Base-by-base conservation (phyloP, 2,329 filamentous ascomycete genomes). In the Ascosphaera pollenicola region DNA sequence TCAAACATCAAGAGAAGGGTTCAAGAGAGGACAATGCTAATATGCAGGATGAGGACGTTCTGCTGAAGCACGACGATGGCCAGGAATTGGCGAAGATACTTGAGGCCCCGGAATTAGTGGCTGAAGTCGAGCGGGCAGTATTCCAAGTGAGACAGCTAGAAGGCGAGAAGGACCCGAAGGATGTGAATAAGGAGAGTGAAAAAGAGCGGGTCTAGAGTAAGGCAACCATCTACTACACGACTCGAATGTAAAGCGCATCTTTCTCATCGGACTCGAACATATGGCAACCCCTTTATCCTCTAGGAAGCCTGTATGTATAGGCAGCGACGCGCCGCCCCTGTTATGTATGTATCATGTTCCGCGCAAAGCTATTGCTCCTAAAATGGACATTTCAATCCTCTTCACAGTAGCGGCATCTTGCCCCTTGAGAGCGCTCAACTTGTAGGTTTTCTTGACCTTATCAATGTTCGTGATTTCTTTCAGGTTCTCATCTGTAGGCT, bases 401-500 rank as follows among this genome's bases (percentile, higher is more conserved):
- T 28, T 41, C 11, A 17, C 17, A 31, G 13, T 15, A n/a, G n/a
- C 24, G 21, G n/a, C 8, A 13, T 36, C 35, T 61, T 41, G 54
- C 60, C 49, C 61, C 65, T 32, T 57, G n/a, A 71, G 53, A 6
- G 67, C 64, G 44, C 78, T 78, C 21, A 94, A 59, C 55, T 92
- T 92, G 59, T 94, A 94, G 45, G 81, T 74, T 59, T 92, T 94
- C 51, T 71, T 73, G 24, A 94, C 69, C 51, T 74, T 77, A 17
- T 62, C 54, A 48, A 78, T 54, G 52, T 92, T 81, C 2, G 75
- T 69, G 18, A 71, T 59, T 1, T 56, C 50, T 0, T 58, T 54
- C 16, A 92, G 56, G n/a, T 62, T 63, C 3, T 67, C 68, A 49
- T 92, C 77, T 1, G 69, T 67, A 41, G 83, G 72, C 0, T 65